Percentiles rank a stretch among this genome's conserved stretches.
These are phyloP conservation scores for Fagopyrum tataricum DNA, from an alignment of 148 eudicot species.

Conservation along the genomic window DNA sequence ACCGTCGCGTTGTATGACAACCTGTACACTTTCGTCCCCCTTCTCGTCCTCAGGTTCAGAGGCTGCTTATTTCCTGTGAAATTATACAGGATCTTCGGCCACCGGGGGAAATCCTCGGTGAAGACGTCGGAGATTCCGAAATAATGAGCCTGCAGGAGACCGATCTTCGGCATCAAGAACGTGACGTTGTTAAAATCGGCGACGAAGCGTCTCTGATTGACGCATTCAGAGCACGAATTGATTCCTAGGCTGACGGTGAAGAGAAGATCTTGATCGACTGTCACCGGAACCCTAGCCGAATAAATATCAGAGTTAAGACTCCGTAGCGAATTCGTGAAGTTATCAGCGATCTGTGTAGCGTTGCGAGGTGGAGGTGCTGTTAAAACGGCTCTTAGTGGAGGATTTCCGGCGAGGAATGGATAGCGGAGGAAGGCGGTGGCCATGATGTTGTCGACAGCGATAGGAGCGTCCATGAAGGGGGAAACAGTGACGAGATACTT, in stretches of 20 bases:
- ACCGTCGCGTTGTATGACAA: slow-evolving; percentile 40
- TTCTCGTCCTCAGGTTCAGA: slow-evolving; percentile 30
- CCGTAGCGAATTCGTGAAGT: slow-evolving; percentile 32
- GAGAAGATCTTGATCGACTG: slow-evolving; percentile 38
- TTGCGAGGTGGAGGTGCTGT: slow-evolving; percentile 38
- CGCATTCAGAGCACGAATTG: slow-evolving; percentile 40
- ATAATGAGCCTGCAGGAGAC: slow-evolving; percentile 55
- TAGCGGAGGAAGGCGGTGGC: slow-evolving; percentile 44
- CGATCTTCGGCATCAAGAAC: slow-evolving; percentile 44
- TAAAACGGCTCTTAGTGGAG: slow-evolving; percentile 19
- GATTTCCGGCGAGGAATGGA: background rate
- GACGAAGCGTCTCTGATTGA: slow-evolving; percentile 35
- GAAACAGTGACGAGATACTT: slow-evolving; percentile 40
- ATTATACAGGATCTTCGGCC: slow-evolving; percentile 33
- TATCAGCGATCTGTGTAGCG: slow-evolving; percentile 30
- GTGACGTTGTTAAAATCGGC: slow-evolving; percentile 51
- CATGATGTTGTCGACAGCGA: slow-evolving; percentile 47
- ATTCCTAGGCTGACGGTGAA: slow-evolving; percentile 46
- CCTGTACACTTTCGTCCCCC: slow-evolving; percentile 40
- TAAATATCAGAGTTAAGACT: slow-evolving; percentile 41
- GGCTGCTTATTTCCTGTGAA: slow-evolving; percentile 41
- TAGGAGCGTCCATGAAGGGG: slow-evolving; percentile 55
- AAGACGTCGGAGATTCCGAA: slow-evolving; percentile 40
- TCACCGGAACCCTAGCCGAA: slow-evolving; percentile 42
- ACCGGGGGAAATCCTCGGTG: slow-evolving; percentile 45